Conservation (phyloP, 2,329 filamentous ascomycete species). For the Aspergillus transmontanensis region DNA sequence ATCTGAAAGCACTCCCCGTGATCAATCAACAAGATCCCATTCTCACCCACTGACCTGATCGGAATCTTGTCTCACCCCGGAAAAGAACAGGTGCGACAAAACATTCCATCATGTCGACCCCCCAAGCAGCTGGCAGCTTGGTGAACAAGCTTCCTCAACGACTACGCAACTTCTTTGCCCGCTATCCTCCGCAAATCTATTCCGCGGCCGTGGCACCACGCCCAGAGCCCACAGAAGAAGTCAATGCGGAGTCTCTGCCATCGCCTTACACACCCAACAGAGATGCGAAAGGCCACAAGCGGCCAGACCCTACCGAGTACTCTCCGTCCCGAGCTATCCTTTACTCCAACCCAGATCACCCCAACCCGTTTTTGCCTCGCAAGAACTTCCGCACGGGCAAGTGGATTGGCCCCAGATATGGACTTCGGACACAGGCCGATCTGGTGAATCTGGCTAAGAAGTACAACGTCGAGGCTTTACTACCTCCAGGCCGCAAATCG, state of each 20-base stretch:
- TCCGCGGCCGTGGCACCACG: slow-evolving; percentile 39
- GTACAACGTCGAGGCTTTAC: slow-evolving; percentile 76
- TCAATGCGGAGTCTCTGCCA: slow-evolving; percentile 27
- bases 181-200: slow-evolving; percentile 73
- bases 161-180: slow-evolving; percentile 83
- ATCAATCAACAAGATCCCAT: slow-evolving; percentile 1
- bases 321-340: slow-evolving; percentile 38
- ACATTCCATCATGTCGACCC: slow-evolving; percentile 19
- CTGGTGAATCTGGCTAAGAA: slow-evolving; percentile 81
- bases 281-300: slow-evolving; percentile 45
- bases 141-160: slow-evolving; percentile 65
- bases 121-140: slow-evolving; percentile 24
- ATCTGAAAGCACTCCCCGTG: neutral
- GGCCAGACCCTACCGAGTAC: slow-evolving; percentile 33
- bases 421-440: slow-evolving; percentile 84
- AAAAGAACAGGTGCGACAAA: neutral
- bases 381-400: slow-evolving; percentile 77
- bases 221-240: slow-evolving; percentile 14
- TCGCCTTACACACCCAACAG: slow-evolving; percentile 45
- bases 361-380: slow-evolving; percentile 78
- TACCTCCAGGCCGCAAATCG: slow-evolving; percentile 77
- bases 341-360: slow-evolving; percentile 51
- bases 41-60: neutral
- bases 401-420: slow-evolving; percentile 83
- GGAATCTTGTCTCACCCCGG: slow-evolving; percentile 1